These are phyloP conservation scores for Guadua angustifolia DNA, from an alignment of 176 grass and related monocot species.

Conservation along the genomic window DNA sequence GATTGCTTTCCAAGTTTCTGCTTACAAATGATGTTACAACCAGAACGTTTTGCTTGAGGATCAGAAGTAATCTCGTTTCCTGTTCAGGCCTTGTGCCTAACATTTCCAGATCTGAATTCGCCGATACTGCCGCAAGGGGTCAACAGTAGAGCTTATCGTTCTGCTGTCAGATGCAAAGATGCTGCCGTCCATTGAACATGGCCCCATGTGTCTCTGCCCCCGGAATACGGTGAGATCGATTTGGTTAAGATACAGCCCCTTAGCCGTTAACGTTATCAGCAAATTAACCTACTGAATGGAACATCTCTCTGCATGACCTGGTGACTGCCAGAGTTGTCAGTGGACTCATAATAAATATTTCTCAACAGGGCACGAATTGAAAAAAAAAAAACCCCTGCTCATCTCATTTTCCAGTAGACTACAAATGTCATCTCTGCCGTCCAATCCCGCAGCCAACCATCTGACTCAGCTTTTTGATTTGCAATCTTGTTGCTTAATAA, in stretches of 20 bases:
- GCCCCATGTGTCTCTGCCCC: slow-evolving; percentile 36
- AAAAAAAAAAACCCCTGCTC: background rate
- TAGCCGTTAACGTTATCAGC: slow-evolving; percentile 29
- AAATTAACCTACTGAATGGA: background rate
- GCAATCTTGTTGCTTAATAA: too few relatives aligned
- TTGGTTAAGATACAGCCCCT: background rate
- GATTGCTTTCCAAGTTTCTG: background rate
- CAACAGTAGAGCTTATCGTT: background rate
- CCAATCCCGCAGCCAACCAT: background rate
- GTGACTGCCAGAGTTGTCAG: background rate
- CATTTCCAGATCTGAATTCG: background rate
- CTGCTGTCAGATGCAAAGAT: background rate
- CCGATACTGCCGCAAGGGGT: background rate
- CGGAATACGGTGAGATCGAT: background rate
- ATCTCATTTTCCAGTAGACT: background rate
- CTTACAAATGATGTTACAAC: background rate
- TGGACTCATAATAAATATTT: background rate
- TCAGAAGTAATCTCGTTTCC: background rate
- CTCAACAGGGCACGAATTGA: background rate
- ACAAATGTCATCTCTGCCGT: background rate
- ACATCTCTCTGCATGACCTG: slow-evolving; percentile 27
- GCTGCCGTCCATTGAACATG: slow-evolving; percentile 33
- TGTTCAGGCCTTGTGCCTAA: background rate
- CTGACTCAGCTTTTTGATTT: too few relatives aligned
- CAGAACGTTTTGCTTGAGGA: background rate